A percentile compares a stretch with the other conserved stretches of the same genome.
Conservation (phyloP, 2,329 filamentous ascomycete species). For the Aspergillus eucalypticola region DNA sequence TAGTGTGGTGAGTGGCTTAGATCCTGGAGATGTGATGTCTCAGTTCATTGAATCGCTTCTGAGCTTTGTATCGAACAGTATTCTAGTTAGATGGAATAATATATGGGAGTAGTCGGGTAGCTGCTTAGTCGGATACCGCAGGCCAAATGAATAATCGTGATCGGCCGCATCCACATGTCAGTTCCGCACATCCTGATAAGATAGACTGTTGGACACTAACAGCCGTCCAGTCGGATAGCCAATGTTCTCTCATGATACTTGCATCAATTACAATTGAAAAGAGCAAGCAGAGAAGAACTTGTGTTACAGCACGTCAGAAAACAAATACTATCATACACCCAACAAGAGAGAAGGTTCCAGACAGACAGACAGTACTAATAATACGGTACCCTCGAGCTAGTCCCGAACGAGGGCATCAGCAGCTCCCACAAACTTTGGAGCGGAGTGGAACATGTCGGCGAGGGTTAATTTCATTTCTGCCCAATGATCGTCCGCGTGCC, state of each 20-base stretch:
- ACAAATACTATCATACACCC: too few relatives aligned
- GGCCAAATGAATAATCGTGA: neutral
- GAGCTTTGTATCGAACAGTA: too few relatives aligned
- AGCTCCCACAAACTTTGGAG: neutral
- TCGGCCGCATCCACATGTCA: neutral
- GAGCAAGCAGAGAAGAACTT: too few relatives aligned
- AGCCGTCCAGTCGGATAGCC: too few relatives aligned
- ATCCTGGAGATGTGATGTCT: neutral
- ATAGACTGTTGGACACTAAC: neutral
- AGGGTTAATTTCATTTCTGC: constrained; percentile 2
- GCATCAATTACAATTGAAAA: too few relatives aligned
- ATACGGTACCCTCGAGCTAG: neutral
- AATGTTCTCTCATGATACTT: too few relatives aligned
- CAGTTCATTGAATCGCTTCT: neutral
- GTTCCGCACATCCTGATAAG: neutral
- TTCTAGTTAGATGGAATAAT: too few relatives aligned
- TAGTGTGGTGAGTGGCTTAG: neutral
- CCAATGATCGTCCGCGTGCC: neutral
- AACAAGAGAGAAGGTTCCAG: too few relatives aligned
- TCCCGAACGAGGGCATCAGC: neutral
- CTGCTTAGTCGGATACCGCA: too few relatives aligned
- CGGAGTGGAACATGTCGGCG: neutral
- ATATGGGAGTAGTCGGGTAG: neutral
- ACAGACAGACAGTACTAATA: too few relatives aligned
- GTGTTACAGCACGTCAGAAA: too few relatives aligned